Conservation (phyloP, 169 alveolate genomes). For the Theileria annulata region DNA sequence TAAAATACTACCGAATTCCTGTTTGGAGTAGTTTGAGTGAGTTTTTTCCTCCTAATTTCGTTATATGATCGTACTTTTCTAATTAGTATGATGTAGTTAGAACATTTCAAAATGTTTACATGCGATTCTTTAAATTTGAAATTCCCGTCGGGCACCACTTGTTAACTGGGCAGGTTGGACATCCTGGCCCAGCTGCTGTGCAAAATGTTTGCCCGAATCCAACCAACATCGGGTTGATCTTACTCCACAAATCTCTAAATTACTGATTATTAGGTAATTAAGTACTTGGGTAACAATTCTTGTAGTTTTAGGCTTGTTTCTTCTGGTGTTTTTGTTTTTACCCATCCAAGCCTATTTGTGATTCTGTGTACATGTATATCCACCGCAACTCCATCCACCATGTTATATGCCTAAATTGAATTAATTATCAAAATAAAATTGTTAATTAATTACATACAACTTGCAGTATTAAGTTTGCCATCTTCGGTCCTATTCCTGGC, state of each 20-base stretch:
- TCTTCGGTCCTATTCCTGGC: constrained; percentile 95
- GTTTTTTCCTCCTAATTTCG: constrained; percentile 22
- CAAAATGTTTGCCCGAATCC: constrained; percentile 96
- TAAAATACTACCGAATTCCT: constrained; percentile 7
- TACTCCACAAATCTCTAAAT: constrained; percentile 82
- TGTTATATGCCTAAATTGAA: constrained; percentile 73
- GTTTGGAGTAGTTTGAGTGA: constrained; percentile 19
- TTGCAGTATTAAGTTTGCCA: constrained; percentile 89
- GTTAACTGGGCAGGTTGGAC: constrained; percentile 66
- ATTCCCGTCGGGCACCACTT: constrained; percentile 69
- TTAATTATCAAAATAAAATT: not conserved
- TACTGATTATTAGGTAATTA: not conserved
- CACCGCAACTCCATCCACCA: constrained; percentile 89
- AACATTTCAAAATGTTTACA: not conserved
- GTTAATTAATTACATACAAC: constrained; percentile 89
- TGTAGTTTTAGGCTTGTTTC: constrained; percentile 88
- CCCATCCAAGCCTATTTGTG: constrained; percentile 88
- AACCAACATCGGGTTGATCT: constrained; percentile 87
- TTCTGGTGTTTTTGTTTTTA: constrained; percentile 88
- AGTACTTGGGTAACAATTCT: constrained; percentile 80
- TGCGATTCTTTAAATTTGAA: constrained; percentile 28
- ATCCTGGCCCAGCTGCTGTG: constrained; percentile 75
- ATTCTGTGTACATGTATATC: constrained; percentile 94
- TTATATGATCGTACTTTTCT: not conserved
- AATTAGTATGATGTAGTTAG: not conserved